Percentiles rank a stretch among this genome's conserved stretches.
These are phyloP conservation scores for Thraustochytrium striatum DNA, from an alignment of 352 stramenopile species.

Conservation along the genomic window DNA sequence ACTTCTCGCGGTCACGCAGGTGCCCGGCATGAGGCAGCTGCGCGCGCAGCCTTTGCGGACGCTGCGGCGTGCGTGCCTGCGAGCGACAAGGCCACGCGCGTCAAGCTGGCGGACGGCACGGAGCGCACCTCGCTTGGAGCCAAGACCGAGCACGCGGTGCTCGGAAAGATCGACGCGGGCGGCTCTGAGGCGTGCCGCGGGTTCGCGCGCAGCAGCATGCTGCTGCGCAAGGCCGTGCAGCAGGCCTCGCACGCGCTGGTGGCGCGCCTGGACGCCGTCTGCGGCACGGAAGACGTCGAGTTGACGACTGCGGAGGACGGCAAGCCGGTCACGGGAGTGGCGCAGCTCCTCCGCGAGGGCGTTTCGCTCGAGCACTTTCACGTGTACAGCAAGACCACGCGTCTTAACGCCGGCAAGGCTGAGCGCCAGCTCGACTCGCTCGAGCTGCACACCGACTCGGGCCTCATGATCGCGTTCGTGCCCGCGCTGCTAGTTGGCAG, in stretches of 20 bases:
- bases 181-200: neutral
- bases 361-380: conserved; percentile 30
- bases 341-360: neutral
- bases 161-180: neutral
- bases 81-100: neutral
- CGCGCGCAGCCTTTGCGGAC: neutral
- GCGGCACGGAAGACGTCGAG: no score
- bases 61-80: neutral
- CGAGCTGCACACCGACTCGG: conserved; percentile 29
- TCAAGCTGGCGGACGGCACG: neutral
- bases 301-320: neutral
- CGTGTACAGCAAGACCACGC: neutral
- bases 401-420: neutral
- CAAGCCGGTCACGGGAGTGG: neutral
- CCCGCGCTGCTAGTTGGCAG: neutral
- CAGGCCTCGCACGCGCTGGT: neutral
- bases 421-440: neutral
- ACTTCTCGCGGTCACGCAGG: neutral
- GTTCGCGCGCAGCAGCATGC: neutral
- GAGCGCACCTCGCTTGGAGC: neutral
- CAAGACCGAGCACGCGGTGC: neutral
- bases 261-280: neutral
- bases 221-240: neutral
- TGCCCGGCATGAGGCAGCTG: neutral
- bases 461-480: conserved; percentile 37